Base-by-base conservation (phyloP, 768 basidiomycete genomes). In the Tremella yokohamensis region DNA sequence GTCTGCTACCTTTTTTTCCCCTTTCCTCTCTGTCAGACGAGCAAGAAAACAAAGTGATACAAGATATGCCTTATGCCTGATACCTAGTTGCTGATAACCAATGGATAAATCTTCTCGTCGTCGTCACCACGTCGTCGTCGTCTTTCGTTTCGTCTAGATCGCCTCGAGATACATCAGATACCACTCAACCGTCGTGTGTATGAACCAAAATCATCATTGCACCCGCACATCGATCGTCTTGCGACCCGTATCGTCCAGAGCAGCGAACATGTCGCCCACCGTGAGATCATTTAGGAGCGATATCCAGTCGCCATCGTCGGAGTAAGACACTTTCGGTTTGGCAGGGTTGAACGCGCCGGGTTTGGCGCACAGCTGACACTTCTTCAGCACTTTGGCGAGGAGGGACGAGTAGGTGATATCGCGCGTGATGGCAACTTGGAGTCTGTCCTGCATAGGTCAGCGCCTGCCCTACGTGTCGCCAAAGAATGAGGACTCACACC, bases 201-300 rank as follows among this genome's bases (percentile, higher is more conserved):
- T n/a, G n/a, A n/a, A n/a, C n/a, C n/a, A n/a, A n/a, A n/a, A n/a
- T n/a, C n/a, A n/a, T 22, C 22, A 45, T 16, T 45, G 42, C n/a
- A 45, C 42, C 42, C 42, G n/a, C 22, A 45, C n/a, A 15, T 45
- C 42, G n/a, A 45, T 15, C 22, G 42, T 18, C n/a, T 45, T 45
- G n/a, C 42, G 42, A 8, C 42, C 42, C 42, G 22, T n/a, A 45
- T 45, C 42, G 42, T 45, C 42, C 7, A 45, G 4, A 6, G 42
- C 42, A 15, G 42, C 42, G 15, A 45, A 45, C 42, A 45, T 45
- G 22, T 45, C 42, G 42, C 42, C 42, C 42, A 45, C 42, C 42
- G 42, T 45, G 6, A 45, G 22, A 16, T 45, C 42, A 16, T 45
- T 45, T 4, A 45, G 22, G n/a, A 45, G 22, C 22, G 42, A 45